phyloP scores from a whole-genome alignment of 2,329 filamentous ascomycete species.

The Clathrospora elynae region DNA sequence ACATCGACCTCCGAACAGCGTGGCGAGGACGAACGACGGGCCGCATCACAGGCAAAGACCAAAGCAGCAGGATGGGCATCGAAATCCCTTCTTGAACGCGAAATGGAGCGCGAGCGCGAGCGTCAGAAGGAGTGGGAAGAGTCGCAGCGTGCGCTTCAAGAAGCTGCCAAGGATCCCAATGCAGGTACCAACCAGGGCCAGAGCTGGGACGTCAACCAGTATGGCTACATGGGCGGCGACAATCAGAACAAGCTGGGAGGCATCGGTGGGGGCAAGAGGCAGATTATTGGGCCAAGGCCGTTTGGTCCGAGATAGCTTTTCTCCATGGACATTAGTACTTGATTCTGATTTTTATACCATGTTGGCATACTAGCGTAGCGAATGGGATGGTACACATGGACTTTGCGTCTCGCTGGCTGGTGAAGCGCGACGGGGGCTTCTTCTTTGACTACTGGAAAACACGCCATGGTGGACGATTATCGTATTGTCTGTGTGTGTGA shows the following conservation, averaged over 20 bases:
- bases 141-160: conserved; percentile 68
- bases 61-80: conserved; percentile 67
- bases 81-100: conserved; percentile 74
- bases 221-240: conserved; percentile 77
- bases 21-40: conserved; percentile 65
- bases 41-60: conserved; percentile 63
- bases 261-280: conserved; percentile 66
- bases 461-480: too few relatives aligned
- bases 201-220: conserved; percentile 77
- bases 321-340: too few relatives aligned
- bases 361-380: too few relatives aligned
- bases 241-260: conserved; percentile 69
- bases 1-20: conserved; percentile 65
- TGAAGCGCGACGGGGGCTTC: too few relatives aligned
- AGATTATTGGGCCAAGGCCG: conserved; percentile 79
- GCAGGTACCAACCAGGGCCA: conserved; percentile 71
- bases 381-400: too few relatives aligned
- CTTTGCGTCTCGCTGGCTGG: too few relatives aligned
- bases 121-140: conserved; percentile 81
- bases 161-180: conserved; percentile 58
- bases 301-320: conserved; percentile 45
- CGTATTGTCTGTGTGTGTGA: too few relatives aligned
- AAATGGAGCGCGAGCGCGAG: conserved; percentile 80
- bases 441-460: too few relatives aligned
- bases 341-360: too few relatives aligned